Percentiles rank a stretch among this genome's conserved stretches.
Evolutionary conservation across 495 filamentous ascomycete genomes (phyloP).

Genomic region (Hyphodiscus hymeniophilus): DNA sequence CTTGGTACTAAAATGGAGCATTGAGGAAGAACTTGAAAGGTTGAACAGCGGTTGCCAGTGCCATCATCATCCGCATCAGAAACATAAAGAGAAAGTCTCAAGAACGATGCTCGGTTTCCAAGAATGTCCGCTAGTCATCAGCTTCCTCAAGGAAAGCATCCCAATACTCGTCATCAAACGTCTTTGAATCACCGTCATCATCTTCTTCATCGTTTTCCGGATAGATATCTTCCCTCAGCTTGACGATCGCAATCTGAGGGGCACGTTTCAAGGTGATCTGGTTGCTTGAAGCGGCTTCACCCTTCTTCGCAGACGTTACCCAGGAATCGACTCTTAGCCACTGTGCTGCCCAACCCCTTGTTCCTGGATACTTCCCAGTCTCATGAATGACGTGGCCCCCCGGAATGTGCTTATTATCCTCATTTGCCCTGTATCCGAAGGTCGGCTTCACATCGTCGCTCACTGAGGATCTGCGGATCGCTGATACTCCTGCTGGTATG

Average conservation of each 20-base stretch:
- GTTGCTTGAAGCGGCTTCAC: neutral
- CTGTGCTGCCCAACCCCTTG: slow-evolving; percentile 16
- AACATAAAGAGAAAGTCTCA: neutral
- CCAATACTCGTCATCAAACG: slow-evolving; percentile 15
- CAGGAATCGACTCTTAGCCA: slow-evolving; percentile 12
- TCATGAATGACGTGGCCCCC: slow-evolving; percentile 12
- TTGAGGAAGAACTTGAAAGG: too few species aligned
- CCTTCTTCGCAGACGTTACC: slow-evolving; percentile 1
- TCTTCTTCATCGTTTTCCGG: neutral
- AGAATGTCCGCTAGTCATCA: slow-evolving; percentile 13
- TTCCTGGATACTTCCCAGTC: slow-evolving; percentile 19
- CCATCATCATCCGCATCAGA: too few species aligned
- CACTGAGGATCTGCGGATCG: slow-evolving; percentile 11
- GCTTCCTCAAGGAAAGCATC: slow-evolving; percentile 11
- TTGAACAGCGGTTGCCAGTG: too few species aligned
- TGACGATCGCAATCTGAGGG: slow-evolving; percentile 5
- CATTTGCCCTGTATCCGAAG: slow-evolving; percentile 7
- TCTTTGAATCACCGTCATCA: slow-evolving; percentile 1
- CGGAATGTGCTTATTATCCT: slow-evolving; percentile 1
- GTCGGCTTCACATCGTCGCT: slow-evolving; percentile 13
- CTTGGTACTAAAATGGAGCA: too few species aligned
- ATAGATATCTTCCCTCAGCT: neutral
- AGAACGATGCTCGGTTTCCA: too few species aligned
- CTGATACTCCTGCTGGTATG: slow-evolving; percentile 13
- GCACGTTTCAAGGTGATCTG: neutral